Evolutionary conservation across 768 basidiomycete species (phyloP), one percentile per base, ranked within the genome.

Genomic region (Boletus coccyginus): DNA sequence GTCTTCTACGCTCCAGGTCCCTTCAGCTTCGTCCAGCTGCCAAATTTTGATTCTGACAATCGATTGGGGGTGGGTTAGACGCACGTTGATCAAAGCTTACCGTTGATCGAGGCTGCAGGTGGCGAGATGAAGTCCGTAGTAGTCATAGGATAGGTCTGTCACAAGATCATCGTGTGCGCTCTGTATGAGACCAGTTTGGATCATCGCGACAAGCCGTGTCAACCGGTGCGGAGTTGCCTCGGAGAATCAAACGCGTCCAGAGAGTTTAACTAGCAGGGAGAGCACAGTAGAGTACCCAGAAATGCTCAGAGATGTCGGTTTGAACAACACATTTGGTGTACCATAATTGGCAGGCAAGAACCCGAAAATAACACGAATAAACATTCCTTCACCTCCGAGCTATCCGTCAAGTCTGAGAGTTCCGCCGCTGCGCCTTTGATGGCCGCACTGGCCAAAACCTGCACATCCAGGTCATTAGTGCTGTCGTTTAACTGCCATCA

Each of bases 71-170:
- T 44, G 29, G 47, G 14, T 38, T 35, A 43, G 36, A 43, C 52
- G 43, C 45, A 38, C 54, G 33, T n/a, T 31, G 14, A 56, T 58
- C 46, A 45, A 42, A 45, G 19, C 74, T 46, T 61, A 90, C 90
- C 87, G 78, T 70, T 94, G 90, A 68, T 94, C 92, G 16, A 93
- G 76, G 59, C 89, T 82, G 63, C 88, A 90, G 0, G 92, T 91
- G 10, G 90, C 91, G 36, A 94, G 78, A 51, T 82, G 79, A 17
- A 86, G 79, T 4, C 94, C 94, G 68, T 96, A 97, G 70, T 89
- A 95, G 67, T 96, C 92, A 66, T 94, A 97, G 13, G 86, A 81
- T 53, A 90, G 82, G 74, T 95, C 94, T 0, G 92, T 92, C 32
- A 93, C 78, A 29, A 93, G 81, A 69, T 93, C 91, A 50, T 75